Evolutionary conservation across 2,329 filamentous ascomycete species (phyloP).

Genomic region (Talaromyces marneffei): DNA sequence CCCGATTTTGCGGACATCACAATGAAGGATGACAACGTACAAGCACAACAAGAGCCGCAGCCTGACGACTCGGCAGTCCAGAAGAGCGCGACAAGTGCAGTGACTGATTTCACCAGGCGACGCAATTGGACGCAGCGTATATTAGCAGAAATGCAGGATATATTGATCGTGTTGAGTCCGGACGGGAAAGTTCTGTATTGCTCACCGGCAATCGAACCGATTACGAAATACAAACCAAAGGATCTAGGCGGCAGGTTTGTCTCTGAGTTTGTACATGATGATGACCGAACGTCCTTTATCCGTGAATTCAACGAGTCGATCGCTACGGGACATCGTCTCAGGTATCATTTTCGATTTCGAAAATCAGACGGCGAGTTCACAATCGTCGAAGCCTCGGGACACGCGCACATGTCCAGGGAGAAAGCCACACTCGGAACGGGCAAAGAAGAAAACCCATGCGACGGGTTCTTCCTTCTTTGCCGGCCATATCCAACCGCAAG

Average conservation of each 20-base stretch:
- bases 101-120: conserved; percentile 61
- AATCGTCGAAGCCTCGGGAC: conserved; percentile 88
- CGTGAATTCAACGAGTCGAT: conserved; percentile 87
- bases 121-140: conserved; percentile 82
- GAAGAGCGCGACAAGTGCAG: conserved; percentile 40
- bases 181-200: conserved; percentile 78
- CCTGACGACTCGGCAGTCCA: not conserved
- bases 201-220: conserved; percentile 67
- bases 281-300: conserved; percentile 76
- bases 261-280: conserved; percentile 75
- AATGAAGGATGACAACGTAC: conserved; percentile 3
- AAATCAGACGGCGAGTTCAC: conserved; percentile 67
- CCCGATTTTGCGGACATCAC: not conserved
- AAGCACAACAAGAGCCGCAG: conserved; percentile 6
- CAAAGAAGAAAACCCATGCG: conserved; percentile 65
- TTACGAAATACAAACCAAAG: conserved; percentile 69
- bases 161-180: conserved; percentile 79
- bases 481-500: conserved; percentile 86
- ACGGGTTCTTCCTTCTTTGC: conserved; percentile 90
- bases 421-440: conserved; percentile 60
- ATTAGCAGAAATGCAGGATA: conserved; percentile 81
- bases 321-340: conserved; percentile 68
- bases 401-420: conserved; percentile 70
- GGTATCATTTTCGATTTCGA: conserved; percentile 79
- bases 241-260: conserved; percentile 72